These are phyloP conservation scores for Taphrina communis DNA, from an alignment of 1,139 yeast species.

Conservation along the genomic window DNA sequence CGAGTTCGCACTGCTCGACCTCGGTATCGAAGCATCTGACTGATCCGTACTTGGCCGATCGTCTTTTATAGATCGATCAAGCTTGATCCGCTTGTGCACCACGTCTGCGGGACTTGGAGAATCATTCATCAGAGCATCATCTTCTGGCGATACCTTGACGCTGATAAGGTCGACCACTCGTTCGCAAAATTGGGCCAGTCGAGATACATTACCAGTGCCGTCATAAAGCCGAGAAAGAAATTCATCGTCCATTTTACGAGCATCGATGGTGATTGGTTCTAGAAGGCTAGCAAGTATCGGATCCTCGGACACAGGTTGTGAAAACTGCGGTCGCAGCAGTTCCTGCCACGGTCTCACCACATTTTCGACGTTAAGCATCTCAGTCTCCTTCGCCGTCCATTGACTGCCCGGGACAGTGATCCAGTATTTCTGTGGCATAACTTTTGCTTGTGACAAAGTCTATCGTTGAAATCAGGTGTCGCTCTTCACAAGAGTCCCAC, in stretches of 20 bases:
- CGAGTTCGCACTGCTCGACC: constrained; percentile 1
- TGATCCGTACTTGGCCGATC: not conserved
- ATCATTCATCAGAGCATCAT: not conserved
- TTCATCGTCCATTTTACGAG: constrained; percentile 4
- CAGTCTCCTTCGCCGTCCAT: constrained; percentile 15
- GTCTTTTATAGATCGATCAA: constrained; percentile 1
- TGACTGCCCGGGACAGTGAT: constrained; percentile 10
- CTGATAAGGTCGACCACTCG: constrained; percentile 8
- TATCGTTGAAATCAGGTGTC: no score
- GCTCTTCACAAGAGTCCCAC: no score
- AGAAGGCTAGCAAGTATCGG: not conserved
- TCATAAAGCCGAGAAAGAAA: not conserved
- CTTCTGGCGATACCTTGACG: not conserved
- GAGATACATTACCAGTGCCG: not conserved
- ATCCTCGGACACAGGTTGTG: not conserved
- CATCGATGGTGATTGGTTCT: not conserved
- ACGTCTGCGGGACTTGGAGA: constrained; percentile 3
- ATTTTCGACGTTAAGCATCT: constrained; percentile 6
- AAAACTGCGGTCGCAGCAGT: not conserved
- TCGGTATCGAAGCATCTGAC: not conserved
- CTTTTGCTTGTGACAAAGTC: no score
- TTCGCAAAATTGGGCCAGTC: not conserved
- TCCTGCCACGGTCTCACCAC: constrained; percentile 6
- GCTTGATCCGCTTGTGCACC: constrained; percentile 12
- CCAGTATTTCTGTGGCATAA: constrained; percentile 2